Conservation (phyloP, 2,329 filamentous ascomycete genomes). For the Corinectria fuckeliana region DNA sequence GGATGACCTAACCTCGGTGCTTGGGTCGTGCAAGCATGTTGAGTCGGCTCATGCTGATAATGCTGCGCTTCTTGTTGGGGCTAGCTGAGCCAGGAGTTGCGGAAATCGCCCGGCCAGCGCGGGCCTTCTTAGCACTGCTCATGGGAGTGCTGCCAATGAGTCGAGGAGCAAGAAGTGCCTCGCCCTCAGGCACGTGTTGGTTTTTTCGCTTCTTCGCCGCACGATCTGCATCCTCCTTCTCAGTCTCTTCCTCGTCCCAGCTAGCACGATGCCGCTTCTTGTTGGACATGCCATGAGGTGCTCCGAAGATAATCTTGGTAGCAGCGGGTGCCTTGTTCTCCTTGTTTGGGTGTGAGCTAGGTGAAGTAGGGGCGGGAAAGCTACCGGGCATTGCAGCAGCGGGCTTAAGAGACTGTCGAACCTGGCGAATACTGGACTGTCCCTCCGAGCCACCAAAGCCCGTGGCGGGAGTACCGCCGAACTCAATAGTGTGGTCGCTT, state of each 20-base stretch:
- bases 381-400: slow-evolving; percentile 59
- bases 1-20: slow-evolving; percentile 52
- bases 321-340: slow-evolving; percentile 57
- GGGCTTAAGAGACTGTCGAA: slow-evolving; percentile 58
- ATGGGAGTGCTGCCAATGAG: slow-evolving; percentile 47
- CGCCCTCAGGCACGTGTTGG: slow-evolving; percentile 55
- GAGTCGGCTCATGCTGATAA: slow-evolving; percentile 64
- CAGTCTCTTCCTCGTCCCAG: slow-evolving; percentile 62
- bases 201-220: slow-evolving; percentile 66
- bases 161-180: slow-evolving; percentile 59
- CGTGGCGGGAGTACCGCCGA: slow-evolving; percentile 54
- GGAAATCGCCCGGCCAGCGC: slow-evolving; percentile 32
- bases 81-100: slow-evolving; percentile 44
- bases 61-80: slow-evolving; percentile 58
- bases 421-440: slow-evolving; percentile 67
- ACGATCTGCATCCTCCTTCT: slow-evolving; percentile 54
- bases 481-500: slow-evolving; percentile 68
- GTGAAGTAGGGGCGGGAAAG: slow-evolving; percentile 52
- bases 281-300: slow-evolving; percentile 68
- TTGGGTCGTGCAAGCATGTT: slow-evolving; percentile 69
- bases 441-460: slow-evolving; percentile 64
- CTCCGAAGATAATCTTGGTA: slow-evolving; percentile 49
- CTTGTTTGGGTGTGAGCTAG: slow-evolving; percentile 54
- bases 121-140: slow-evolving; percentile 45
- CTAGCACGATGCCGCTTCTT: slow-evolving; percentile 69